Evolutionary conservation across 768 basidiomycete species (phyloP).

Genomic region (Boletus huronensis): DNA sequence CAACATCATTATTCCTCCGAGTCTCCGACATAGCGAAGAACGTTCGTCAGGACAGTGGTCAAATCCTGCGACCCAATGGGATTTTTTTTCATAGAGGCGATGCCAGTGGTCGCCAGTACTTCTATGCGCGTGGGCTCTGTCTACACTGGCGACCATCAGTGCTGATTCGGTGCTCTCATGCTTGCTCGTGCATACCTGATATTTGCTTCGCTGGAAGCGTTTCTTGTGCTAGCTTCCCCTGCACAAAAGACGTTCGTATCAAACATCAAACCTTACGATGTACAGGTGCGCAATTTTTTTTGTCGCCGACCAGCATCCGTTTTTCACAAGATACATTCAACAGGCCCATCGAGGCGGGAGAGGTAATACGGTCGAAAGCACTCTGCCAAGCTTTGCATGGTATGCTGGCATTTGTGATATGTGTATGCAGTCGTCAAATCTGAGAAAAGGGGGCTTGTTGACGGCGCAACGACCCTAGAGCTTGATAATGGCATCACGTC

Average conservation of each 20-base stretch:
- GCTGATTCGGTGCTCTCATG: constrained; percentile 13
- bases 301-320: not conserved
- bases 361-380: constrained; percentile 72
- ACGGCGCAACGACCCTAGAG: constrained; percentile 74
- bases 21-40: constrained; percentile 13
- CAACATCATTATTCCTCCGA: not conserved
- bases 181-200: constrained; percentile 8
- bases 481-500: constrained; percentile 76
- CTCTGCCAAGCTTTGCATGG: constrained; percentile 75
- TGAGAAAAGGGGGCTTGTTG: constrained; percentile 59
- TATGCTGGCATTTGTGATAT: constrained; percentile 28
- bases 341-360: constrained; percentile 77
- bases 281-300: constrained; percentile 39
- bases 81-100: not conserved
- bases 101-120: not conserved
- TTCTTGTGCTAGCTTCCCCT: constrained; percentile 26
- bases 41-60: constrained; percentile 30
- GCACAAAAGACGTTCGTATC: constrained; percentile 24
- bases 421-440: constrained; percentile 4
- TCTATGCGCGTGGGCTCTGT: not conserved
- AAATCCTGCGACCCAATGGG: constrained; percentile 12
- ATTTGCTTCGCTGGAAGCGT: not conserved
- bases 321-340: not conserved
- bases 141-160: not conserved
- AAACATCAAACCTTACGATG: constrained; percentile 40